Evolutionary conservation across 345 rosid species (phyloP).

Genomic region (Alliaria petiolata): DNA sequence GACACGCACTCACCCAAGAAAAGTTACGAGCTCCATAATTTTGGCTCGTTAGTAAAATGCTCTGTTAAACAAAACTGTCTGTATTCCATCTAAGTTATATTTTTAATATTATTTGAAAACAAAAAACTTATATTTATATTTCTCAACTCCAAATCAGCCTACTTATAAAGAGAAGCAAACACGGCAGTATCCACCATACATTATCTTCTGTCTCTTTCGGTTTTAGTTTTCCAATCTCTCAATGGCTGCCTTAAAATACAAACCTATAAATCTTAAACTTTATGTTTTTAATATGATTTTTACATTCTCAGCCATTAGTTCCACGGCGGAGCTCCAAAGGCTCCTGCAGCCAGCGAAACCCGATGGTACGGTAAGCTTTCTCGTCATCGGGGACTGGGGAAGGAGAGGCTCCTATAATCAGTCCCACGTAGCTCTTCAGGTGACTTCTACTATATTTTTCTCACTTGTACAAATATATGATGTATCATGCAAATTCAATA

Average conservation of each 20-base stretch:
- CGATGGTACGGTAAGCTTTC: conserved; percentile 50
- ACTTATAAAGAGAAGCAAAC: neutral
- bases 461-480: neutral
- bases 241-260: conserved; percentile 3
- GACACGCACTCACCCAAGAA: neutral
- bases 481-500: neutral
- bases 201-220: neutral
- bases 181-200: neutral
- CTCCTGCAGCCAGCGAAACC: conserved; percentile 39
- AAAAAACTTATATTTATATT: no score
- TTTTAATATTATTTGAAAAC: no score
- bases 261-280: neutral
- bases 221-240: neutral
- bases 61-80: neutral
- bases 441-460: conserved; percentile 11
- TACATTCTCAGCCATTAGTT: neutral
- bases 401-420: conserved; percentile 60
- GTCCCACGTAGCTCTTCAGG: conserved; percentile 66
- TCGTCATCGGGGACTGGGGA: conserved; percentile 80
- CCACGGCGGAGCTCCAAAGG: conserved; percentile 38
- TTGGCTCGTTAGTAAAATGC: neutral
- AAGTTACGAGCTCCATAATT: neutral
- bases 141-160: no score
- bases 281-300: neutral
- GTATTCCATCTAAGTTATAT: no score